Evolutionary conservation across 805 yeast genomes (phyloP).

Genomic region (Candida glaebosa): DNA sequence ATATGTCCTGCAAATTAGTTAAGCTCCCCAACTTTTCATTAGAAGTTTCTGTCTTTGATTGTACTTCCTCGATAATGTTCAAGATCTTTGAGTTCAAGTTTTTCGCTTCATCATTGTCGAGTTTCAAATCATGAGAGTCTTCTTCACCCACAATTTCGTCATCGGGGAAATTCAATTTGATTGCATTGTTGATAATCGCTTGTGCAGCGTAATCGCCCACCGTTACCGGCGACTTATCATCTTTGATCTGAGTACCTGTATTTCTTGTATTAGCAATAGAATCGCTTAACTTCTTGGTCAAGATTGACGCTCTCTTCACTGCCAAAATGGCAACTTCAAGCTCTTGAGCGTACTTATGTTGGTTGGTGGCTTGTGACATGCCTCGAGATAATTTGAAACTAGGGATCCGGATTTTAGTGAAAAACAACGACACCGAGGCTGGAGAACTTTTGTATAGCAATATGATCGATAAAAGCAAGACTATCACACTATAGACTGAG

Average conservation of each 20-base stretch:
- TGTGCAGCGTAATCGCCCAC: constrained; percentile 96
- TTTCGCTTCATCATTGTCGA: constrained; percentile 36
- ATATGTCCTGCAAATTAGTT: constrained; percentile 45
- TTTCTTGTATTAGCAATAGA: constrained; percentile 42
- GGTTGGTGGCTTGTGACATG: constrained; percentile 4
- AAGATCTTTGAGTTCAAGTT: constrained; percentile 54
- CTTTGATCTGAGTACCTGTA: constrained; percentile 66
- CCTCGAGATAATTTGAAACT: not conserved
- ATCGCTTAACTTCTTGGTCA: constrained; percentile 68
- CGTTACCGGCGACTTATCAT: constrained; percentile 93
- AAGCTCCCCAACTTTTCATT: constrained; percentile 39
- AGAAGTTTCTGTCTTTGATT: constrained; percentile 37
- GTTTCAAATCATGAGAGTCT: constrained; percentile 64
- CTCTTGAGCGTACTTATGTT: constrained; percentile 56
- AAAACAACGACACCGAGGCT: constrained; percentile 14
- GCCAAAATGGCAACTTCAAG: constrained; percentile 81
- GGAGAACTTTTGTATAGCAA: constrained; percentile 58
- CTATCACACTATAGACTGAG: constrained; percentile 15
- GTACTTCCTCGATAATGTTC: constrained; percentile 53
- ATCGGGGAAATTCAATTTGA: constrained; percentile 70
- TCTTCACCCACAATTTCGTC: constrained; percentile 96
- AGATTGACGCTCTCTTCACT: constrained; percentile 77
- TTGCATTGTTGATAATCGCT: constrained; percentile 83
- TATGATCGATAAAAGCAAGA: constrained; percentile 45
- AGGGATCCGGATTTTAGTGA: not conserved